Base-by-base conservation (phyloP, 305 asterid genomes). In the Plantago lanceolata region DNA sequence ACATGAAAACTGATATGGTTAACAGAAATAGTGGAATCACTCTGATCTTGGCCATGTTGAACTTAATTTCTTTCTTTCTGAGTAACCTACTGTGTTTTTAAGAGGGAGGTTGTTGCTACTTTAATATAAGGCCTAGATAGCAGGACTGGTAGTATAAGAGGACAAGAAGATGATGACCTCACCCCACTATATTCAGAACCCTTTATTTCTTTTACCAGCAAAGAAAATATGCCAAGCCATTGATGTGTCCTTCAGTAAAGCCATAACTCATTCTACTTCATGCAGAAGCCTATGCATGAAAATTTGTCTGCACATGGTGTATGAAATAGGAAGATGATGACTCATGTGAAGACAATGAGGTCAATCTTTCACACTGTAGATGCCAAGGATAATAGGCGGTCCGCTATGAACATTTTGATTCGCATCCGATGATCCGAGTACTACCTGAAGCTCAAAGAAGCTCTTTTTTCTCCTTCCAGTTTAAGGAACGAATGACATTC, bases 41-140 rank as follows among this genome's bases (percentile, higher is more conserved):
- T 37, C 59, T 70, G 58, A 11, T 29, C 75, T 61, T 61, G 68
- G 66, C 70, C 73, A 77, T 73, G 60, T 67, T 21, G 64, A 29
- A 26, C 61, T 58, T 26, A 19, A 11, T 40, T 59, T 12, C 59
- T 52, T 54, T 59, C 51, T 60, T 20, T 28, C 64, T 54, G 66
- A 19, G 45, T 40, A 15, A 40, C 24, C 26, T 40, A 40, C 45
- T 9, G 45, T 40, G 31, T 13, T 17, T 8, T 40, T 40, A 40
- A 12, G 45, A 40, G 45, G 45, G 11, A 40, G 3, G 15, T 40
- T 37, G 44, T 37, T 40, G 45, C 15, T 8, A 40, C 2, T 40
- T 40, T 40, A 40, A 40, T 40, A 12, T 8, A 40, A 40, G 14
- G 45, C 45, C 9, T 12, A 11, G 45, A 40, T 40, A 5, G 13